Percentiles rank a stretch among this genome's conserved stretches.
These are phyloP conservation scores for Botrytis hyacinthi DNA, from an alignment of 2,329 filamentous ascomycete species.

Conservation along the genomic window DNA sequence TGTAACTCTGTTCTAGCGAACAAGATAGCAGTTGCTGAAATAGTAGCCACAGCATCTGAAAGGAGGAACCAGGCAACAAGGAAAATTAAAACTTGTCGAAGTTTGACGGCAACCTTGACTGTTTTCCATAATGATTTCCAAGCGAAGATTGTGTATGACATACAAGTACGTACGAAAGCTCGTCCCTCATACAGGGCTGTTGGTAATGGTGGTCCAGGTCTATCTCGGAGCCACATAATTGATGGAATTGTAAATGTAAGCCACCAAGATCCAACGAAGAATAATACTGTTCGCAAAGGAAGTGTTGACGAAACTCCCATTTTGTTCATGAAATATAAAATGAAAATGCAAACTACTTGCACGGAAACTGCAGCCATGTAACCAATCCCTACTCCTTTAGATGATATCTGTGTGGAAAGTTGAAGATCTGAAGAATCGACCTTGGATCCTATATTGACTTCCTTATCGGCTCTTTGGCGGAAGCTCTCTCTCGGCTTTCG, in stretches of 20 bases:
- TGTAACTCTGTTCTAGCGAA: conserved; percentile 92
- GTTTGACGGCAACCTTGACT: conserved; percentile 66
- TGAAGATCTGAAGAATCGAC: conserved; percentile 65
- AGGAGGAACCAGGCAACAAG: conserved; percentile 91
- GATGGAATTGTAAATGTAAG: conserved; percentile 85
- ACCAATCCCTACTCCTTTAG: conserved; percentile 88
- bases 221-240: conserved; percentile 80
- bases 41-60: conserved; percentile 90
- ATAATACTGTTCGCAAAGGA: conserved; percentile 81
- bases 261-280: conserved; percentile 91
- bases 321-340: conserved; percentile 57
- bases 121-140: conserved; percentile 87
- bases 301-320: conserved; percentile 59
- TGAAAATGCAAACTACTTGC: conserved; percentile 74
- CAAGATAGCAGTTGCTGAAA: conserved; percentile 88
- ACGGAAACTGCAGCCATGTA: conserved; percentile 83
- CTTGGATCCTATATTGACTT: conserved; percentile 1
- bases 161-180: conserved; percentile 48
- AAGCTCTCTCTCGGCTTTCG: conserved; percentile 2
- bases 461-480: not conserved
- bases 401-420: conserved; percentile 84
- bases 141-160: conserved; percentile 74
- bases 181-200: conserved; percentile 19
- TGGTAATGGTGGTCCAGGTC: conserved; percentile 80
- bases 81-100: conserved; percentile 74